Evolutionary conservation across 768 basidiomycete genomes (phyloP), one percentile per base, ranked within the genome.

Genomic region (Crucibulum laeve): DNA sequence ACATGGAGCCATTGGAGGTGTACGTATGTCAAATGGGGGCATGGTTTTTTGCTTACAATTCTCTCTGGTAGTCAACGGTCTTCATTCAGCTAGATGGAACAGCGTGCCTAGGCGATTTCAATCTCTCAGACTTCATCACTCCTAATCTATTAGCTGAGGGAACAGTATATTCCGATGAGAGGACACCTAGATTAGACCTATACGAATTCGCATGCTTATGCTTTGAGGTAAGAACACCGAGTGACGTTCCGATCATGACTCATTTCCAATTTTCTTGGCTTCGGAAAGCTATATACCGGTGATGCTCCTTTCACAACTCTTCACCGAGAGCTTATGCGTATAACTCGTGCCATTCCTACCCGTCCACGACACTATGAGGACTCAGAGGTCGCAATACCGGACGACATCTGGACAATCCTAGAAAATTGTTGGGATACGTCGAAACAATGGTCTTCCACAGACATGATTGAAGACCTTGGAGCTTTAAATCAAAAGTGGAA

Each of bases 41-140:
- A 7, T n/a, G 7, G 28, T 30, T n/a, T n/a, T 7, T 30, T 7
- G n/a, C 28, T 30, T 30, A 30, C 8, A 7, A 30, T 30, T 7
- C 7, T 7, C n/a, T n/a, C 28, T 7, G 7, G 28, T 7, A 30
- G 28, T 7, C 8, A 7, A 30, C 17, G 47, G 49, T 35, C 46
- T 52, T 52, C n/a, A 42, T 52, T 34, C 44, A 49, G 28, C 15
- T 42, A 6, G 42, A 52, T 32, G 51, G 51, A 10, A 44, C 36
- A 11, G 42, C 51, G 24, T 49, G 51, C 37, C 38, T 52, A 21
- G 48, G 47, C 15, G 51, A 49, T 36, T 52, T 52, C 35, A 48
- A 48, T 22, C 32, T 52, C 14, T 47, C 51, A 13, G 48, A 49
- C 25, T 52, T 52, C 34, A 44, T 7, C 28, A n/a, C n/a, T n/a